Evolutionary conservation across 768 basidiomycete genomes (phyloP).

Genomic region (Mycena olivaceomarginata): DNA sequence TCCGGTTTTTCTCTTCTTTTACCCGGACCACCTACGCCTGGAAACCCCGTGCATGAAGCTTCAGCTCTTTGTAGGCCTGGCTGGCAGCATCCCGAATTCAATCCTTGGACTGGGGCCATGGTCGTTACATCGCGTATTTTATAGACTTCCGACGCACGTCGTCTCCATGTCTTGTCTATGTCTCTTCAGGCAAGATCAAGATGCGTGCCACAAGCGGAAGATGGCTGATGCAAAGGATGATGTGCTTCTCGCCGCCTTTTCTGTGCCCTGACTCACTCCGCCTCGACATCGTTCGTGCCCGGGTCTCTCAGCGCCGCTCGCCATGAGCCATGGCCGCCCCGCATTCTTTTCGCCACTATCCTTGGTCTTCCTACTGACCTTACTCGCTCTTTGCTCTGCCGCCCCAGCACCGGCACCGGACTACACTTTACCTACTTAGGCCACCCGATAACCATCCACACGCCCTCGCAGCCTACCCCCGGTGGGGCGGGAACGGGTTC

Average conservation of each 20-base stretch:
- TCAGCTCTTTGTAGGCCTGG: too few relatives aligned
- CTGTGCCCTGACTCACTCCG: too few relatives aligned
- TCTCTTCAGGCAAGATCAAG: too few relatives aligned
- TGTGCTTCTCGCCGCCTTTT: not conserved
- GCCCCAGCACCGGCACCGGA: conserved; percentile 14
- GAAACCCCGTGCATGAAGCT: too few relatives aligned
- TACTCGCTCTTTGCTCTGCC: conserved; percentile 30
- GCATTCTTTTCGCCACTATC: conserved; percentile 40
- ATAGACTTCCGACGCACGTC: too few relatives aligned
- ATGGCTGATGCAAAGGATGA: not conserved
- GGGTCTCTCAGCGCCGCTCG: not conserved
- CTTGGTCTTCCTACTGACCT: conserved; percentile 43
- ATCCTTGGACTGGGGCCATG: too few relatives aligned
- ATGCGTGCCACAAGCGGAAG: too few relatives aligned
- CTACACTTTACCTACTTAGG: conserved; percentile 2
- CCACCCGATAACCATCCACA: conserved; percentile 1
- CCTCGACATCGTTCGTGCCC: not conserved
- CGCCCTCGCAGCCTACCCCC: not conserved
- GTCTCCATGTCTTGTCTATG: too few relatives aligned
- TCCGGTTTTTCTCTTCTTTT: too few relatives aligned
- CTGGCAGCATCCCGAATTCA: too few relatives aligned
- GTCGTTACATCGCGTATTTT: too few relatives aligned
- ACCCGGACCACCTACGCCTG: too few relatives aligned
- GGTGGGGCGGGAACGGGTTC: not conserved
- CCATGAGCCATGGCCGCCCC: conserved; percentile 41